Base-by-base conservation (phyloP, 805 yeast species). In the Zygoascus bituminiphila region DNA sequence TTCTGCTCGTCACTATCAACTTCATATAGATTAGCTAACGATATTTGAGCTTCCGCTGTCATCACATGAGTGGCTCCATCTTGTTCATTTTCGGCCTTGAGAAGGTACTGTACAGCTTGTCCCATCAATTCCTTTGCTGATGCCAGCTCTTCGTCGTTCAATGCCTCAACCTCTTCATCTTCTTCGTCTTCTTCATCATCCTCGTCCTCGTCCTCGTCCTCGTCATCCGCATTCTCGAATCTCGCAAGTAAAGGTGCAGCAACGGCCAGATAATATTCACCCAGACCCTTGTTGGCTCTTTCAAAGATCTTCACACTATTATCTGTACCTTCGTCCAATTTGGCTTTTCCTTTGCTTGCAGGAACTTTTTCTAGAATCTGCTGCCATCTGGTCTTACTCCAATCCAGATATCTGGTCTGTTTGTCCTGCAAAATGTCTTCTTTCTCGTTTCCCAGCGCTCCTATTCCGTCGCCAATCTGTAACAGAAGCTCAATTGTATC, bases 21-120 rank as follows among this genome's bases (percentile, higher is more conserved):
- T 7, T 81, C 85, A 51, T 75, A 71, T 45, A 88, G 62, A 57
- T 88, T 89, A 14, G 89, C 96, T 55, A 85, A 67, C 14, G 84
- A 77, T 31, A 91, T 86, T 58, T 78, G 71, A 1, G 95, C 89
- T 64, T 91, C 98, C 0, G 96, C 96, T 42, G 84, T 74, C 59
- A 79, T 77, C 10, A 82, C 95, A 86, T 91, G 84, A 4, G 84
- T 72, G 50, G 81, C 82, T 0, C 95, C 94, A 37, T 83, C 87
- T 42, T 81, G 85, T 17, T 78, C 80, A 19, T 49, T 44, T 62
- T 81, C 77, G 0, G 88, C 82, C 47, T 70, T 66, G 47, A 70
- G 65, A 47, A 88, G 69, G 58, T 77, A 76, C 35, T 70, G 67
- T 22, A 84, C 68, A 0, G 94, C 94, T 17, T 64, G 66, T 8